Conservation (phyloP, 768 basidiomycete species). For the Amanita muscaria region DNA sequence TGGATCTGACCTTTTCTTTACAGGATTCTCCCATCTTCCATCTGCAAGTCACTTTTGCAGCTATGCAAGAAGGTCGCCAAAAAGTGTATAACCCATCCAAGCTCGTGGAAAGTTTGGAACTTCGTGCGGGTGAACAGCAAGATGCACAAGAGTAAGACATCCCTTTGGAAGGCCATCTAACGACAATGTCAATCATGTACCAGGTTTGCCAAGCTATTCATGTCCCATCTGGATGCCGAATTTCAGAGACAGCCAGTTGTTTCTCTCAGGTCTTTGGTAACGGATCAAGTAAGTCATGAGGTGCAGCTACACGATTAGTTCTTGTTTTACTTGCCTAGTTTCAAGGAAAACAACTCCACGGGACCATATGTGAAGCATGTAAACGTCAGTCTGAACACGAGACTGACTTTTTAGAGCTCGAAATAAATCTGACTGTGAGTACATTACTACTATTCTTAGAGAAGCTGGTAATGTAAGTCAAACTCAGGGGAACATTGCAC, state of each 20-base stretch:
- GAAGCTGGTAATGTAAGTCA: neutral
- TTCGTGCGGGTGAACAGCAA: conserved; percentile 83
- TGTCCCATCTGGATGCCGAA: conserved; percentile 80
- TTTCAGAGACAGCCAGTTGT: conserved; percentile 73
- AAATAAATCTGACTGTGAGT: conserved; percentile 70
- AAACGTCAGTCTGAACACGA: conserved; percentile 55
- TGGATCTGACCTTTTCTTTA: conserved; percentile 1
- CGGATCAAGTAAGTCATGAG: conserved; percentile 49
- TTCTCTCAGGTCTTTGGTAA: conserved; percentile 56
- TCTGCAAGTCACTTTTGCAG: conserved; percentile 75
- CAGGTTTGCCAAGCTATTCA: conserved; percentile 93
- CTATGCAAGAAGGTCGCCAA: conserved; percentile 65
- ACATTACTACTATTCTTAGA: neutral
- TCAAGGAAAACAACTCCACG: conserved; percentile 77
- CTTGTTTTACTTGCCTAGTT: conserved; percentile 41
- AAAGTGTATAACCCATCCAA: conserved; percentile 75
- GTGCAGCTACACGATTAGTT: neutral
- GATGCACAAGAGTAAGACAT: conserved; percentile 86
- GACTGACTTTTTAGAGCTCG: conserved; percentile 80
- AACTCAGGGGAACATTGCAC: conserved; percentile 53
- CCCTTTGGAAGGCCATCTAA: neutral
- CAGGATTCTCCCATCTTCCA: conserved; percentile 76
- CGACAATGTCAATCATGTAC: neutral
- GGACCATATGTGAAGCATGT: conserved; percentile 71
- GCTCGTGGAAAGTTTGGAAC: conserved; percentile 75